Base-by-base conservation (phyloP, 345 rosid genomes). In the Pistacia integerrima region DNA sequence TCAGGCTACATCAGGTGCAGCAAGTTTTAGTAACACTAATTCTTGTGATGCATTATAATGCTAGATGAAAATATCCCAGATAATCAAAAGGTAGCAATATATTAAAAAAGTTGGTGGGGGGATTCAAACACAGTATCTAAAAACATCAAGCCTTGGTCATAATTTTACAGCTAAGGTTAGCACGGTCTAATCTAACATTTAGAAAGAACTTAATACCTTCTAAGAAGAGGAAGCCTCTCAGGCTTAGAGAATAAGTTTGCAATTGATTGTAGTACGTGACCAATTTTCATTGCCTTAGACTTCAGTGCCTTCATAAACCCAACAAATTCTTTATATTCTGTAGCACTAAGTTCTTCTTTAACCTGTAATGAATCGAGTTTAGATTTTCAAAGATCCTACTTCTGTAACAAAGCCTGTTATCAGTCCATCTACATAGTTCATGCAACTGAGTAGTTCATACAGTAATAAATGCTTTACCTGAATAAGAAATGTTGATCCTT, bases 301-400 rank as follows among this genome's bases (percentile, higher is more conserved):
- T 92, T 96, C 84, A 91, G 78, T 69, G 93, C 97, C 85, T 88
- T 93, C 92, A 96, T 86, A 75, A 85, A 87, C 59, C 92, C 97
- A 46, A 96, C 86, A 82, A 96, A 96, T 69, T 92, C 88, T 75
- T 88, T 88, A 74, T 96, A 96, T 83, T 96, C 97, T 65, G 88
- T 69, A 58, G 93, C 62, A 77, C 74, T 87, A 67, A 96, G 97
- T 79, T 88, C 89, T 83, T 88, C 93, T 77, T 86, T 85, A 14
- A 88, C 97, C 99, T 88, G 87, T 56, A 68, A 67, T 44, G 12
- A 22, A 72, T 63, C 48, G 75, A 58, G 28, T 61, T 52, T 57
- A 1, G 52, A 61, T 52, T 30, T 44, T 30, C 59, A 73, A 54
- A 48, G 44, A 22, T 61, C 11, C 28, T 60, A 25, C 54, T 41